phyloP scores from a whole-genome alignment of 2,329 filamentous ascomycete genomes.

The Monosporascus sp. region DNA sequence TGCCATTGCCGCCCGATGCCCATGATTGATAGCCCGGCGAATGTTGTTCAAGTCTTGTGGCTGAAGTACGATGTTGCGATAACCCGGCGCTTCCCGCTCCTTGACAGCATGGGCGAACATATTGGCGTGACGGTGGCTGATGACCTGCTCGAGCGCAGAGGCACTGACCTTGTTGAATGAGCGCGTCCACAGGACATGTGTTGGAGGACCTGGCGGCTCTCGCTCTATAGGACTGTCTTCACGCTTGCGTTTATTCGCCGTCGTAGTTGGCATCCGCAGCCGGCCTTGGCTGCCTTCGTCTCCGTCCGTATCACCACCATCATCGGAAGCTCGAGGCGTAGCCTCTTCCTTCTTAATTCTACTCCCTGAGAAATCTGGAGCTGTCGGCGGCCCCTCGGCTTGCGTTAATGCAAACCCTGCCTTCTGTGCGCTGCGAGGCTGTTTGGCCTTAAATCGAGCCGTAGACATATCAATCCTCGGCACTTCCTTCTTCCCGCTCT shows the following conservation, averaged over 20 bases:
- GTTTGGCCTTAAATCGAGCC: conserved; percentile 24
- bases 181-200: conserved; percentile 69
- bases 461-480: conserved; percentile 24
- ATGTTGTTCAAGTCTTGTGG: conserved; percentile 76
- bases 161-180: conserved; percentile 69
- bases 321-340: conserved; percentile 50
- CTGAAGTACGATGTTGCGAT: conserved; percentile 66
- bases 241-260: conserved; percentile 51
- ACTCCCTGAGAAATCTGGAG: conserved; percentile 33
- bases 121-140: conserved; percentile 70
- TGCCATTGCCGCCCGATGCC: conserved; percentile 59
- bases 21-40: conserved; percentile 67
- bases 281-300: conserved; percentile 45
- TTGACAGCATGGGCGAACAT: conserved; percentile 74
- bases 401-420: conserved; percentile 29
- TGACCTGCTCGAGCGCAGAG: conserved; percentile 70
- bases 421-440: conserved; percentile 32
- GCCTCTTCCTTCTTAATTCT: conserved; percentile 55
- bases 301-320: conserved; percentile 50
- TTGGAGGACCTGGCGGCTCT: conserved; percentile 48
- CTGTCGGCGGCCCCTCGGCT: conserved; percentile 42
- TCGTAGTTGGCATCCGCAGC: conserved; percentile 31
- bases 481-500: conserved; percentile 29
- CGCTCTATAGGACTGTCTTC: conserved; percentile 44
- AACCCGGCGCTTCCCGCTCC: conserved; percentile 70